Conservation (phyloP, 106 monocot species). For the Phalaenopsis aphrodite region DNA sequence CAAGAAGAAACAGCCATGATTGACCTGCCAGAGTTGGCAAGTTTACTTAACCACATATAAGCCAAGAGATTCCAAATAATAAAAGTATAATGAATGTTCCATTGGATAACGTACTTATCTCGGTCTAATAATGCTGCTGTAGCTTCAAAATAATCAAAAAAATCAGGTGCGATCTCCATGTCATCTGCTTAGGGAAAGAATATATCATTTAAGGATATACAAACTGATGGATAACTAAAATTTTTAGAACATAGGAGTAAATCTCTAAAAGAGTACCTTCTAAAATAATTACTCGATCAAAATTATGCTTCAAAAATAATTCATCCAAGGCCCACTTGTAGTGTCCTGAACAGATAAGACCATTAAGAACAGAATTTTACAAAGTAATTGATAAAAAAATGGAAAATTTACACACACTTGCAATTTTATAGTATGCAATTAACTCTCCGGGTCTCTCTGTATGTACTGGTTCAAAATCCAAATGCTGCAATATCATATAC, state of each 20-base stretch:
- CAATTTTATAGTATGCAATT: constrained; percentile 97
- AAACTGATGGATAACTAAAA: constrained; percentile 7
- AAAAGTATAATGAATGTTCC: neutral
- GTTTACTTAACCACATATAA: neutral
- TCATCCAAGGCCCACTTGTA: constrained; percentile 97
- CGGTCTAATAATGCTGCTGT: constrained; percentile 60
- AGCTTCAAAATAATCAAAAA: constrained; percentile 98
- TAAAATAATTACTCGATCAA: constrained; percentile 79
- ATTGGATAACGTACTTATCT: constrained; percentile 58
- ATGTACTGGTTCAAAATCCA: constrained; percentile 78
- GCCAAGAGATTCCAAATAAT: neutral
- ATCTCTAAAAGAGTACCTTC: constrained; percentile 54
- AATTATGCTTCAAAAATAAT: constrained; percentile 71
- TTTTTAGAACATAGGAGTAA: constrained; percentile 2
- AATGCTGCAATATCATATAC: constrained; percentile 54
- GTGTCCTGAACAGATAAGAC: constrained; percentile 44
- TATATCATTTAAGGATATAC: neutral
- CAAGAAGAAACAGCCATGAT: constrained; percentile 99
- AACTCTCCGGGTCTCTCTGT: constrained; percentile 92
- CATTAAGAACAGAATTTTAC: constrained; percentile 5
- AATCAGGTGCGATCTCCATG: constrained; percentile 98
- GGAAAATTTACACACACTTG: constrained; percentile 42
- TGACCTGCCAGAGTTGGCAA: constrained; percentile 32
- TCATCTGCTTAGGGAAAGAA: constrained; percentile 60
- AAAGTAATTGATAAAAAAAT: constrained; percentile 8